Percentiles rank a stretch among this genome's conserved stretches.
phyloP scores from a whole-genome alignment of 208 protist species.

The Hexamita inflata region DNA sequence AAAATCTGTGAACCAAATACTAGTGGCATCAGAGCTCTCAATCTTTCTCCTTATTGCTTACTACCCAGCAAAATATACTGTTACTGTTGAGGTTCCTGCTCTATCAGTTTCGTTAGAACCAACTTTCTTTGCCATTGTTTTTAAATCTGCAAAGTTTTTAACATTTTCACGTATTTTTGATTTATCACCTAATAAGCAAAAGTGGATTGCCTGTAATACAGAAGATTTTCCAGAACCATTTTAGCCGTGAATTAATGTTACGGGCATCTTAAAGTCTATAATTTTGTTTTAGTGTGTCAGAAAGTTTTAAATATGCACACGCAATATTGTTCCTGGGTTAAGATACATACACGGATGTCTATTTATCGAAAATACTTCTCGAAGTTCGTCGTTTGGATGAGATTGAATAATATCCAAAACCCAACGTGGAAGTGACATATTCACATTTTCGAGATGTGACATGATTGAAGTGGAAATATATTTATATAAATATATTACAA shows the following conservation, averaged over 20 bases:
- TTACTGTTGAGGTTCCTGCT: not conserved
- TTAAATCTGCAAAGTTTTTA: not conserved
- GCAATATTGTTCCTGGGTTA: not conserved
- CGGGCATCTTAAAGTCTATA: not conserved
- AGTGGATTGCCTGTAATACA: not conserved
- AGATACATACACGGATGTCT: not conserved
- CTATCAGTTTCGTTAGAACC: not conserved
- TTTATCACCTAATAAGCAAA: not conserved
- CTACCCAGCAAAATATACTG: not conserved
- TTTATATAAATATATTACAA: too few species aligned
- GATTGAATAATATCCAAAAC: too few species aligned
- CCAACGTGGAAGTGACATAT: too few species aligned
- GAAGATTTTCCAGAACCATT: not conserved
- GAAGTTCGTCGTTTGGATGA: not conserved
- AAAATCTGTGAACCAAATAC: not conserved
- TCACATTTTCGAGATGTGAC: too few species aligned
- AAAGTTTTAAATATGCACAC: not conserved
- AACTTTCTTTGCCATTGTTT: not conserved
- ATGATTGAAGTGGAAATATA: too few species aligned
- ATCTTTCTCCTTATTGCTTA: not conserved
- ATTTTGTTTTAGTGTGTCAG: not conserved
- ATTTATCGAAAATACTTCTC: not conserved
- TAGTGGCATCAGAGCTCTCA: not conserved
- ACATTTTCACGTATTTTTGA: not conserved
- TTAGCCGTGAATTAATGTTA: not conserved